Base-by-base conservation (phyloP, 2,329 filamentous ascomycete genomes). In the Aspergillus niger region DNA sequence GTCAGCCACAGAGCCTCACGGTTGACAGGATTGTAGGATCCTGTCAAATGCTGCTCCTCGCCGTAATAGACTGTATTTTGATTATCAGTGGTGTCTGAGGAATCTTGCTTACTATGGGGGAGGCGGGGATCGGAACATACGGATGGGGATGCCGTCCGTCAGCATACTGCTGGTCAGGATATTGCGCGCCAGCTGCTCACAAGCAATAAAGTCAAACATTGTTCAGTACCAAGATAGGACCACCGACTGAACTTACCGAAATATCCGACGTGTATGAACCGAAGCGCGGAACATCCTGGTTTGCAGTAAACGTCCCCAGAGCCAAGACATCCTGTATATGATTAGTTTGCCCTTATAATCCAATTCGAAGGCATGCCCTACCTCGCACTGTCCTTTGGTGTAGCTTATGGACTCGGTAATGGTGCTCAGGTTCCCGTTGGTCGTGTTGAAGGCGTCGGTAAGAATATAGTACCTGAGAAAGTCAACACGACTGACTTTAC, bases 1-100 rank as follows among this genome's bases (percentile, higher is more conserved):
- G 81, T 83, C 15, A 80, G 72, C 85, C 85, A 87, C 30, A 84
- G 75, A 8, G 85, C 82, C 68, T 87, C 84, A 11, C 85, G 82
- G 44, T 78, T 79, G 0, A 79, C 76, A 5, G 84, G 84, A 49
- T 72, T 73, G 44, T 70, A 77, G 13, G 79, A 82, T 17, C 82
- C 82, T 3, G 75, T 71, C 67, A 82, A 87, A 57, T 83, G 84
- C 68, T 89, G 86, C 70, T 89, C 87, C 59, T 86, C 84, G 17
- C 87, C 87, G 58, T 87, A 82, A 72, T 89, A 89, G 49, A 89
- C 64, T 55, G n/a, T 15, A 7, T n/a, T 32, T 4, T 3, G 20
- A 8, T 4, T 1, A 3, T 55, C 43, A 55, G 53, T 26, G 32
- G 11, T 13, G n/a, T 32, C 22, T 22, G 5, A 8, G 39, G n/a